These are phyloP conservation scores for Ceratocystis lukuohia DNA, from an alignment of 2,329 filamentous ascomycete species.

Conservation along the genomic window DNA sequence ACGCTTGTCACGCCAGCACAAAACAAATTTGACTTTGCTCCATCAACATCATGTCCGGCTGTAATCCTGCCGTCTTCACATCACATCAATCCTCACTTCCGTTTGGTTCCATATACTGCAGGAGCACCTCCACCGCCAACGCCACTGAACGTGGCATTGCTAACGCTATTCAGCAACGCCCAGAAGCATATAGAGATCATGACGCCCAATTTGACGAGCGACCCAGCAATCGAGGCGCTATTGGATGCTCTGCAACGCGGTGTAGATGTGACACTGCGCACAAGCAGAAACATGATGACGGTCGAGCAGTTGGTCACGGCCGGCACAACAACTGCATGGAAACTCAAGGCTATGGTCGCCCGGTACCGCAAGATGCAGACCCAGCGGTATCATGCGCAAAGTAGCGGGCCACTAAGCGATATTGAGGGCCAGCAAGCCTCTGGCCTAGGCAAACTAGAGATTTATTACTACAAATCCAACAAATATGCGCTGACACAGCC, in stretches of 20 bases:
- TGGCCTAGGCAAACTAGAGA: constrained; percentile 38
- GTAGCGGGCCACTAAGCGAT: constrained; percentile 18
- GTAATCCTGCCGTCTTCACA: constrained; percentile 63
- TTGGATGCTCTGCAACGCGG: constrained; percentile 49
- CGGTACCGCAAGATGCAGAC: constrained; percentile 33
- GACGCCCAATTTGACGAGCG: constrained; percentile 64
- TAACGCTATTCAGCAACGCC: constrained; percentile 47
- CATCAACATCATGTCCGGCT: constrained; percentile 50
- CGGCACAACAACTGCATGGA: constrained; percentile 56
- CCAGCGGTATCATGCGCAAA: constrained; percentile 7
- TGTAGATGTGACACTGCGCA: constrained; percentile 54
- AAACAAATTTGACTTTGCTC: constrained; percentile 51
- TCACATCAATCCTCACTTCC: constrained; percentile 53
- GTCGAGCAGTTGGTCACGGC: constrained; percentile 71
- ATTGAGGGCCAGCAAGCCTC: constrained; percentile 30
- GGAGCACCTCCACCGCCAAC: constrained; percentile 43
- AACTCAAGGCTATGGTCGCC: constrained; percentile 45
- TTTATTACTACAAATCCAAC: constrained; percentile 44
- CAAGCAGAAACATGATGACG: constrained; percentile 57
- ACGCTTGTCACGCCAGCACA: constrained; percentile 13
- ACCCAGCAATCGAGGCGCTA: constrained; percentile 48
- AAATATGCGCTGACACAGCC: constrained; percentile 22
- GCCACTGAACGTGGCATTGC: constrained; percentile 52
- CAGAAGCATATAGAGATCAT: constrained; percentile 50
- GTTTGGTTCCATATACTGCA: constrained; percentile 41